Base-by-base conservation (phyloP, 352 stramenopile species). In the Sclerospora graminicola region DNA sequence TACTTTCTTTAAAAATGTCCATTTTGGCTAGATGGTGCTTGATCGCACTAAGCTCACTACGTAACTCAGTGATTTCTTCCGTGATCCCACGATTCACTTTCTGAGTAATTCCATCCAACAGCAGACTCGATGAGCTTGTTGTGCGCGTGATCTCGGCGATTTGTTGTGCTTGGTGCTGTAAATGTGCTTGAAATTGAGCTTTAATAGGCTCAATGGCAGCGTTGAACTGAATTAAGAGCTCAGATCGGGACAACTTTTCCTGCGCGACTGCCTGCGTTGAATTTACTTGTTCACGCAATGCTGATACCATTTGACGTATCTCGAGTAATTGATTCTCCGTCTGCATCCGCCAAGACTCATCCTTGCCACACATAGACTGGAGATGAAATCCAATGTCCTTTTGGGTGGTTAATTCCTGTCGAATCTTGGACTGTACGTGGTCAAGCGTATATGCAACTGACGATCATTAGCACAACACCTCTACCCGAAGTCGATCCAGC, bases 321-420 rank as follows among this genome's bases (percentile, higher is more conserved):
- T 89, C 80, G 13, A 89, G 56, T 21, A 89, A 43, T 19, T 89
- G 71, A 43, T 89, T 89, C 27, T 92, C 77, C 1, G 77, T 73
- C 40, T 89, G 77, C 64, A 89, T 83, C 14, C 77, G 72, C 75
- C 80, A 92, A 14, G 77, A 81, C 45, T 89, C 77, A 52, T 92
- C 80, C 45, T 88, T 92, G n/a, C 76, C 80, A 28, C 69, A 85
- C 59, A 89, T 68, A 0, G 72, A 84, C 56, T 89, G 75, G 28
- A 92, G 45, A 30, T 92, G 72, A 46, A 82, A 89, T 10, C 67
- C 63, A 24, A 89, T 85, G 21, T 88, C 77, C 18, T 89, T 86
- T 47, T 89, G 78, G 1, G 76, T 87, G 14, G 75, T 87, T 9
- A 88, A 61, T 36, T 89, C 77, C 43, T 89, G 71, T 6, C 74